Evolutionary conservation across 1,284 basidiomycete genomes (phyloP).

Genomic region (Rhodotorula glutinis): DNA sequence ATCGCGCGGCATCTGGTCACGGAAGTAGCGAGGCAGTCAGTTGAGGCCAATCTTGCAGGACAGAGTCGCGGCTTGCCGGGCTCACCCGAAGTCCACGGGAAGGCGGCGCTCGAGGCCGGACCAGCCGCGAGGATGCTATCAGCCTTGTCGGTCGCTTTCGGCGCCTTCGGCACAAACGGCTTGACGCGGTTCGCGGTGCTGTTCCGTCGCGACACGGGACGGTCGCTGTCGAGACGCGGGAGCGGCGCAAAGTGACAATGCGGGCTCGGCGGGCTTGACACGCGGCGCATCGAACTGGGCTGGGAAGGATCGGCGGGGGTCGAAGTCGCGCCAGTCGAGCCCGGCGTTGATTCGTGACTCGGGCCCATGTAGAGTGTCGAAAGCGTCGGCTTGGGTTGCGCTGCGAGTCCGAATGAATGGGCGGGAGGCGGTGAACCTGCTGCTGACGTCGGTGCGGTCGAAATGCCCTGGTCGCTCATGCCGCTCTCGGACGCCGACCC

Average conservation of each 20-base stretch:
- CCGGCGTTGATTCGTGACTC: not conserved
- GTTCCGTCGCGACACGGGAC: conserved; percentile 30
- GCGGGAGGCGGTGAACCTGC: conserved; percentile 11
- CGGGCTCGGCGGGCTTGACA: conserved; percentile 22
- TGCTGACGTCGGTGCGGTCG: conserved; percentile 5
- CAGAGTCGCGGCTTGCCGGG: too few relatives aligned
- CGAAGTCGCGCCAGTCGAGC: not conserved
- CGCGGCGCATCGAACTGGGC: not conserved
- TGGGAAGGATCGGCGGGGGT: not conserved
- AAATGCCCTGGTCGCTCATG: conserved; percentile 6
- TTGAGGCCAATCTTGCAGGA: too few relatives aligned
- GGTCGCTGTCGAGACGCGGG: conserved; percentile 30
- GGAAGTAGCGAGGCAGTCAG: not conserved
- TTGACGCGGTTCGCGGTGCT: conserved; percentile 16
- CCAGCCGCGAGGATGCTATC: not conserved
- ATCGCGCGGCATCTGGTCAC: not conserved
- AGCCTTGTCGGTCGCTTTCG: not conserved
- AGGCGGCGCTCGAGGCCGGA: too few relatives aligned
- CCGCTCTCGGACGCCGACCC: conserved; percentile 12
- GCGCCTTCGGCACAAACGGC: conserved; percentile 8
- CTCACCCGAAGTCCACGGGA: too few relatives aligned
- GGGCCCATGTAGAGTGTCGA: conserved; percentile 9
- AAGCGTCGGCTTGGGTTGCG: conserved; percentile 3
- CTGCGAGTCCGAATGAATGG: not conserved
- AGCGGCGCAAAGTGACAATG: conserved; percentile 41